Evolutionary conservation across 495 filamentous ascomycete species (phyloP).

Genomic region (Penicillium antarcticum): DNA sequence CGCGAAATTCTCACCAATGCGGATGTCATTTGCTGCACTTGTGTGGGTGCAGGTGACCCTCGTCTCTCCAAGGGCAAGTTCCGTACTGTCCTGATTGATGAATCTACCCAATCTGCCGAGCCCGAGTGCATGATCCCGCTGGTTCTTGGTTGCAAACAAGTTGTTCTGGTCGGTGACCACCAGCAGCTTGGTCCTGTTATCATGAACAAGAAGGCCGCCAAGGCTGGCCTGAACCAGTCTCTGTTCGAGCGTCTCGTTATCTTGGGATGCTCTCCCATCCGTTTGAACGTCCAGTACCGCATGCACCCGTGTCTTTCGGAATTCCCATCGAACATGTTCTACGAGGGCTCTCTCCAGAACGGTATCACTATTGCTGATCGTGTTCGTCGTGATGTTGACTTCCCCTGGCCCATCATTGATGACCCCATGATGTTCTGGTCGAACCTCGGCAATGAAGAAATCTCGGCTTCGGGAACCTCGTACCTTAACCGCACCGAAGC

Average conservation of each 20-base stretch:
- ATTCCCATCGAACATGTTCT: conserved; percentile 99
- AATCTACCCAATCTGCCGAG: conserved; percentile 98
- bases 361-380: conserved; percentile 88
- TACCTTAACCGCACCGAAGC: conserved; percentile 98
- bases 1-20: conserved; percentile 94
- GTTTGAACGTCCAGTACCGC: conserved; percentile 95
- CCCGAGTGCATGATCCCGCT: conserved; percentile 99
- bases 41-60: conserved; percentile 95
- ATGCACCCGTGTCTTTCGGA: conserved; percentile 99
- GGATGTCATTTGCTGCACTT: conserved; percentile 99
- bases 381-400: conserved; percentile 90
- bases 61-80: conserved; percentile 96
- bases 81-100: conserved; percentile 95
- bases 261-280: conserved; percentile 85
- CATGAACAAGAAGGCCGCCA: conserved; percentile 99
- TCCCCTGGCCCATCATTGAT: conserved; percentile 94
- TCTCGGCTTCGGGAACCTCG: conserved; percentile 94
- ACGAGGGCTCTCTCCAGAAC: conserved; percentile 96
- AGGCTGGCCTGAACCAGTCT: conserved; percentile 94
- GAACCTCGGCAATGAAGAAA: conserved; percentile 95
- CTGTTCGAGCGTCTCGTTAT: conserved; percentile 96
- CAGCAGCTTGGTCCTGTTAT: conserved; percentile 98
- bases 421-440: conserved; percentile 99
- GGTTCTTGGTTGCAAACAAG: conserved; percentile 96
- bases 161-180: conserved; percentile 96